Evolutionary conservation across 2,329 filamentous ascomycete species (phyloP), one percentile per base, ranked within the genome.

Genomic region (Xylogone sp.): DNA sequence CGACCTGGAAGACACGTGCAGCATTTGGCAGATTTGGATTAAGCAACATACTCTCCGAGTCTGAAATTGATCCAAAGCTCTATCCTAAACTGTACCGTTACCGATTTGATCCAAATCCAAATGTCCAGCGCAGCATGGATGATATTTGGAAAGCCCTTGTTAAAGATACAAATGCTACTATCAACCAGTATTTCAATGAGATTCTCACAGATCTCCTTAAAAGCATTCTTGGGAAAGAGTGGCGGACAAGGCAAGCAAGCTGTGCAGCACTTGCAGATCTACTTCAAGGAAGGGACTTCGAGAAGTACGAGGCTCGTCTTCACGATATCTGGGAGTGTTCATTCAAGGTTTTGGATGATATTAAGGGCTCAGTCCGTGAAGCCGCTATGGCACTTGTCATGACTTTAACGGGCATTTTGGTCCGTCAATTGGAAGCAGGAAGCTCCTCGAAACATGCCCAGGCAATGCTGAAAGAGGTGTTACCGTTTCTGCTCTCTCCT

Each of bases 111-210:
- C 94, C 94, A 0, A 97, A 97, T 64, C 79, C 85, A 2, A 96
- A 96, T 57, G 94, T 97, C 12, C 90, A 93, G 66, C 81, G 85
- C 45, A 96, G 93, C 1, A 99, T 99, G 94, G 92, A 96, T 52
- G 90, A 95, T 56, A 97, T 99, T 58, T 99, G 94, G 94, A 92
- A 88, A 62, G 87, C 93, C 0, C 73, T 99, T n/a, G 91, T 97
- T 49, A 96, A 95, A 65, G 91, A 97, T 60, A 82, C 90, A 1
- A 84, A 82, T 18, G 77, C 80, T 1, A 88, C 88, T 0, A 81
- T 97, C 43, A 86, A 94, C 57, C 75, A 78, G 18, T 81, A 97
- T 68, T 97, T 97, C 64, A 87, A 96, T 57, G 82, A 83, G 8
- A 97, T 99, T 61, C 87, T 99, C 75, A 77, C 86, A 9, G 94